phyloP scores from a whole-genome alignment of 2,329 filamentous ascomycete species.

The Cordyceps tenuipes region DNA sequence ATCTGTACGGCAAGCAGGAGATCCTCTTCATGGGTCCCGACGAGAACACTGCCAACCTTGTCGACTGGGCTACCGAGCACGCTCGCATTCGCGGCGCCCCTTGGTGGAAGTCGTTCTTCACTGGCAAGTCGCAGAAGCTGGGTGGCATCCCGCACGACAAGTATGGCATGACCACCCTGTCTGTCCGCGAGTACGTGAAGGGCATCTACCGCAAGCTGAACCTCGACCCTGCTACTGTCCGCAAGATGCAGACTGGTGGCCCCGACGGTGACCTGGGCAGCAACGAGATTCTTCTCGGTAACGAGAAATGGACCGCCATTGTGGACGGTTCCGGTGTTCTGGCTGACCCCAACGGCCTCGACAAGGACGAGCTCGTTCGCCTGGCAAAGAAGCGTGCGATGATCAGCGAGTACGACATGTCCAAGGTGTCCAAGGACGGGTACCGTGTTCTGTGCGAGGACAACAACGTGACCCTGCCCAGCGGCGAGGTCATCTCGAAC shows the following conservation, averaged over 20 bases:
- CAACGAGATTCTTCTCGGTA: slow-evolving; percentile 92
- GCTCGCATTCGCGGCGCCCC: slow-evolving; percentile 78
- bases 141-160: slow-evolving; percentile 93
- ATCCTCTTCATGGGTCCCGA: slow-evolving; percentile 98
- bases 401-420: slow-evolving; percentile 78
- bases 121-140: slow-evolving; percentile 90
- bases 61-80: slow-evolving; percentile 98
- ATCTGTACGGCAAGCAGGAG: slow-evolving; percentile 88
- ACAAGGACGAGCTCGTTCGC: slow-evolving; percentile 73
- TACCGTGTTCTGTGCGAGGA: slow-evolving; percentile 93
- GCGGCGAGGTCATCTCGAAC: slow-evolving; percentile 78
- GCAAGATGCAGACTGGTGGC: slow-evolving; percentile 95
- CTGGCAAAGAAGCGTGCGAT: slow-evolving; percentile 81
- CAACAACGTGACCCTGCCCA: slow-evolving; percentile 77
- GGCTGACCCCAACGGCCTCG: slow-evolving; percentile 81
- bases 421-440: slow-evolving; percentile 78
- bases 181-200: slow-evolving; percentile 89
- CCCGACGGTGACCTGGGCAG: slow-evolving; percentile 95
- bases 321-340: slow-evolving; percentile 96
- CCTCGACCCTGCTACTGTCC: slow-evolving; percentile 74
- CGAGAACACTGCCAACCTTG: slow-evolving; percentile 95
- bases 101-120: slow-evolving; percentile 99
- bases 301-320: slow-evolving; percentile 90
- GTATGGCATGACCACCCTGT: slow-evolving; percentile 97
- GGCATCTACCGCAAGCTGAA: slow-evolving; percentile 96